Percentiles rank a stretch among this genome's conserved stretches.
These are phyloP conservation scores for Pisolithus orientalis DNA, from an alignment of 768 basidiomycete genomes.

Conservation along the genomic window DNA sequence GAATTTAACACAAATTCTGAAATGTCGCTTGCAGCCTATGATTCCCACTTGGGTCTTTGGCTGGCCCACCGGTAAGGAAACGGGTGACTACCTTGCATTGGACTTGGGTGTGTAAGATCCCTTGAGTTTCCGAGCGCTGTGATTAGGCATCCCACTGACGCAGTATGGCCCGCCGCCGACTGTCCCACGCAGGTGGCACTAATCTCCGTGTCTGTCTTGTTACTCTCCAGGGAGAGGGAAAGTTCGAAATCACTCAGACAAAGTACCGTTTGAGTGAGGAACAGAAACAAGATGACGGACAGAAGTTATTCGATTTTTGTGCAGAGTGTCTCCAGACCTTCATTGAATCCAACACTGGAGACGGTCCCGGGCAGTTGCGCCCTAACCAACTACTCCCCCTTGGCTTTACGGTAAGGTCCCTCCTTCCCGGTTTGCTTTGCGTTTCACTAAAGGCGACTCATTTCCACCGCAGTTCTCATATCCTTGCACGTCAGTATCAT, in stretches of 20 bases:
- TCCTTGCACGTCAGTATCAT: conserved; percentile 73
- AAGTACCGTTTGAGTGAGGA: conserved; percentile 97
- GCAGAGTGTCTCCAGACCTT: conserved; percentile 90
- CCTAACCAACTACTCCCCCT: conserved; percentile 64
- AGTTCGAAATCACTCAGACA: conserved; percentile 96
- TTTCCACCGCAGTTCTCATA: conserved; percentile 71
- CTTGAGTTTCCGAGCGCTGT: not conserved
- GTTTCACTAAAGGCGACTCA: not conserved
- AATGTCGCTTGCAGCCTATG: conserved; percentile 59
- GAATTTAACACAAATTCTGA: conserved; percentile 4
- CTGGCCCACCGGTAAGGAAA: conserved; percentile 88
- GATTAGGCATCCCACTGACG: not conserved
- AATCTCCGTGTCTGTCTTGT: conserved; percentile 99
- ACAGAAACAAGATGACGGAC: conserved; percentile 97
- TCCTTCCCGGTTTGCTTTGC: conserved; percentile 2
- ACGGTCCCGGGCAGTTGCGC: conserved; percentile 42
- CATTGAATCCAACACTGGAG: conserved; percentile 62
- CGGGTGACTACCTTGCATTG: conserved; percentile 84
- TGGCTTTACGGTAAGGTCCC: conserved; percentile 85
- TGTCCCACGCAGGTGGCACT: conserved; percentile 63
- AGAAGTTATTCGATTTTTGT: conserved; percentile 95
- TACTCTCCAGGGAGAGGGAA: conserved; percentile 83
- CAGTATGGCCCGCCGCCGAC: not conserved
- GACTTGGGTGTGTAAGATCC: conserved; percentile 60
- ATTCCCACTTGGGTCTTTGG: conserved; percentile 96